A percentile compares a stretch with the other conserved stretches of the same genome.
Conservation (phyloP, 768 basidiomycete species). For the Podaxis sp. region DNA sequence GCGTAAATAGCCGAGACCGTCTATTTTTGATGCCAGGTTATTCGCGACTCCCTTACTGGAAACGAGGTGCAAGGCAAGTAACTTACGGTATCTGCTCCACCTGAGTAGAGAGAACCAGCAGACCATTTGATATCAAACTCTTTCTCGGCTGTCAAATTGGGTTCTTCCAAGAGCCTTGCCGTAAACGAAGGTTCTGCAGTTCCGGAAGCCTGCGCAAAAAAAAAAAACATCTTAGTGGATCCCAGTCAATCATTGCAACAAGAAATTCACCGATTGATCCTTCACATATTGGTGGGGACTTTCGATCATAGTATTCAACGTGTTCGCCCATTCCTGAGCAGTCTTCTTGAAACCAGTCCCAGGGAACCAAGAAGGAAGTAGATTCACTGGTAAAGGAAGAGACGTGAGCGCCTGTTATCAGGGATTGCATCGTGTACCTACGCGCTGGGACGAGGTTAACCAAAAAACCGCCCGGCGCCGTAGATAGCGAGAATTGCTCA, state of each 20-base stretch:
- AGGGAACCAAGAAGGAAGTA: slow-evolving; percentile 56
- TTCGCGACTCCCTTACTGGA: too few species aligned
- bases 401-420: not conserved
- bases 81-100: slow-evolving; percentile 42
- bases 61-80: not conserved
- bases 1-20: slow-evolving; percentile 20
- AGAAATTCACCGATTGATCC: slow-evolving; percentile 38
- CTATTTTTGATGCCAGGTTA: slow-evolving; percentile 22
- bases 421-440: slow-evolving; percentile 21
- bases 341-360: slow-evolving; percentile 52
- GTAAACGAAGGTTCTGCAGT: slow-evolving; percentile 35
- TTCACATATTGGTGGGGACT: slow-evolving; percentile 45
- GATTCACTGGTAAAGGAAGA: slow-evolving; percentile 33
- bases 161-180: slow-evolving; percentile 31
- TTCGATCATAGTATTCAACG: slow-evolving; percentile 45
- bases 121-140: slow-evolving; percentile 44
- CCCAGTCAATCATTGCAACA: not conserved
- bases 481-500: slow-evolving; percentile 37
- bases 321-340: slow-evolving; percentile 44
- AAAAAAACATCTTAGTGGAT: not conserved
- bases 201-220: slow-evolving; percentile 24
- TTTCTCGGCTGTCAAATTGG: slow-evolving; percentile 28
- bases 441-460: slow-evolving; percentile 52
- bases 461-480: slow-evolving; percentile 43
- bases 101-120: slow-evolving; percentile 47